Conservation (phyloP, 495 filamentous ascomycete species). For the Penicillium parvum region DNA sequence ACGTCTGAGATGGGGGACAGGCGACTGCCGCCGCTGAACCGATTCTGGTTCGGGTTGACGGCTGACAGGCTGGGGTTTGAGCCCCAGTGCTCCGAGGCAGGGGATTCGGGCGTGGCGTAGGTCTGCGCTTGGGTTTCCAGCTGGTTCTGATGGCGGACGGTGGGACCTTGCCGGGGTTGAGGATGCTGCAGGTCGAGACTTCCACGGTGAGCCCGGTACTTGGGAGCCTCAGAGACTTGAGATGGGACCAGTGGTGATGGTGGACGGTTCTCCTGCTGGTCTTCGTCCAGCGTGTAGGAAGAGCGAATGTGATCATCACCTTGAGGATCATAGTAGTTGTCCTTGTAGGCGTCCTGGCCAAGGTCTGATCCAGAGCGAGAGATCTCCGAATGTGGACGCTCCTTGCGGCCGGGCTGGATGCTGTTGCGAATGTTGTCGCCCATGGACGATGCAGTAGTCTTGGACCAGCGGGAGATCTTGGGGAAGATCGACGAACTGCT, state of each 20-base stretch:
- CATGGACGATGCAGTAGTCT: slow-evolving; percentile 83
- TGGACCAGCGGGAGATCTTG: slow-evolving; percentile 95
- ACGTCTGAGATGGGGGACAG: slow-evolving; percentile 52
- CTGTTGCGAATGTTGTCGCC: slow-evolving; percentile 52
- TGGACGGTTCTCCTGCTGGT: slow-evolving; percentile 49
- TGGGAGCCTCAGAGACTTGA: slow-evolving; percentile 72
- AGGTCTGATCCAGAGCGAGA: slow-evolving; percentile 73
- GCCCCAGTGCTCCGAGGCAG: slow-evolving; percentile 70
- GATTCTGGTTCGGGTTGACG: slow-evolving; percentile 34
- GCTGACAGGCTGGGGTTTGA: slow-evolving; percentile 50
- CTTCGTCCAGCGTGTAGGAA: slow-evolving; percentile 52
- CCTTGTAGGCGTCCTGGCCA: slow-evolving; percentile 53
- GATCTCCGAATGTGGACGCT: slow-evolving; percentile 50
- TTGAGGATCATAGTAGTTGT: slow-evolving; percentile 59
- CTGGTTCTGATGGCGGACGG: slow-evolving; percentile 72
- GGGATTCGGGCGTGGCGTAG: slow-evolving; percentile 62
- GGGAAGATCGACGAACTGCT: slow-evolving; percentile 84
- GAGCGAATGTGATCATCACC: slow-evolving; percentile 70
- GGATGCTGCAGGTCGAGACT: slow-evolving; percentile 87
- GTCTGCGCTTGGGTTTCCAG: slow-evolving; percentile 76
- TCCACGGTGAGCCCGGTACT: slow-evolving; percentile 86
- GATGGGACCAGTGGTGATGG: slow-evolving; percentile 61
- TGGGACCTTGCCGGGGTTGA: slow-evolving; percentile 79
- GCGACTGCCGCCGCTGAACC: slow-evolving; percentile 43
- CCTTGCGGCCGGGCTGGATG: slow-evolving; percentile 43